phyloP scores from a whole-genome alignment of 140 eudicot species.

The Bidens hawaiensis region DNA sequence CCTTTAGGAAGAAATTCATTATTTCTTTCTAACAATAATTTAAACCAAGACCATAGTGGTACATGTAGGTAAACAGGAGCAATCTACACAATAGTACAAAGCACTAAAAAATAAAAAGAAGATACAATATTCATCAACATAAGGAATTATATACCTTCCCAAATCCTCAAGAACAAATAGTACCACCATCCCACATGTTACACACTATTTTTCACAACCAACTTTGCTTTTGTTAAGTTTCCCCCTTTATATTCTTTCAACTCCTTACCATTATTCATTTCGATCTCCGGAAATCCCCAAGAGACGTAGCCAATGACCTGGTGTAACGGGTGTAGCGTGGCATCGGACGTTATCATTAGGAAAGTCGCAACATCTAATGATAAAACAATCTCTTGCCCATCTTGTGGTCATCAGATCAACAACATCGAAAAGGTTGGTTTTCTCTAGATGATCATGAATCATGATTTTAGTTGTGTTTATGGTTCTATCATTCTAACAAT shows the following conservation, averaged over 20 bases:
- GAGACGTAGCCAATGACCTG: constrained; percentile 29
- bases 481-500: background rate
- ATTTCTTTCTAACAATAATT: constrained; percentile 18
- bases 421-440: constrained; percentile 41
- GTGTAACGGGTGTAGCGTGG: constrained; percentile 21
- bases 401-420: constrained; percentile 55
- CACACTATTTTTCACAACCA: constrained; percentile 20
- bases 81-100: constrained; percentile 17
- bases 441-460: background rate
- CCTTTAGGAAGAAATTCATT: background rate
- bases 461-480: background rate
- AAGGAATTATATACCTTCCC: constrained; percentile 48
- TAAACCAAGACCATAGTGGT: constrained; percentile 12
- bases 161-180: constrained; percentile 33
- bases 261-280: constrained; percentile 5
- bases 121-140: constrained; percentile 12
- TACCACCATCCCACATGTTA: constrained; percentile 22
- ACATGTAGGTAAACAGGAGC: constrained; percentile 20
- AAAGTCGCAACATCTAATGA: background rate
- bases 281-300: background rate
- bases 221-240: constrained; percentile 27
- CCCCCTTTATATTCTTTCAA: constrained; percentile 11
- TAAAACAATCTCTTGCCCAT: constrained; percentile 42
- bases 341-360: background rate
- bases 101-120: constrained; percentile 23